Evolutionary conservation across 441 rosid genomes (phyloP), one percentile per base, ranked within the genome.

Genomic region (Raphanus hybrid): DNA sequence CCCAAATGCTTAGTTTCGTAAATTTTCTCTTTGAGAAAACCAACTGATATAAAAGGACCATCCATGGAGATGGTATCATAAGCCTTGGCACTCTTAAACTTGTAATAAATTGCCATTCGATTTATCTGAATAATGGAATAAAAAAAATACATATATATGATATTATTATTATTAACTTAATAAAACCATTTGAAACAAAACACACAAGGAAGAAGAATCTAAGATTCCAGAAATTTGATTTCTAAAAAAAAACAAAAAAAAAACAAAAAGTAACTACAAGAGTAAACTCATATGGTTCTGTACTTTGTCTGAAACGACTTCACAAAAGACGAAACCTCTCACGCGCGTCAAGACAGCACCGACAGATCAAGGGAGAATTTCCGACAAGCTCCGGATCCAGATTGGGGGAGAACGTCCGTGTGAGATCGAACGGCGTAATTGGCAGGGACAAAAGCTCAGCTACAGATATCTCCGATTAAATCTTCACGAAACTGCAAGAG

Each of bases 81-180:
- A 84, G 88, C 97, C 95, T 85, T 89, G 70, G 99, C 99, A 90
- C 98, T 96, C 94, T 96, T 93, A 87, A 93, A 96, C 85, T 96
- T 96, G 89, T 93, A 96, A 88, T 92, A 92, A 55, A 96, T 97
- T 80, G 99, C 94, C 99, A 96, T 96, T 75, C 61, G 66, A 84
- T 72, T 73, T 58, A 54, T 54, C 59, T 54, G 59, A 45, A 54
- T 54, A 54, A 15, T 16, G 59, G 50, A 43, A 43, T 43, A 64
- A 59, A 41, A 57, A 43, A 50, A 54, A 54, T 54, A 54, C 59
- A 54, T 50, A 15, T 54, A 54, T 54, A 54, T 54, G 59, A 45
- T 45, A 12, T 1, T 45, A 12, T 1, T 45, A 11, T 45, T 45
- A 45, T 6, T 45, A 45, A 45, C 52, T 45, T 45, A 12, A 12